Percentiles rank a stretch among this genome's conserved stretches.
Evolutionary conservation across 169 alveolate genomes (phyloP).

Genomic region (Amoebophrya sp.): DNA sequence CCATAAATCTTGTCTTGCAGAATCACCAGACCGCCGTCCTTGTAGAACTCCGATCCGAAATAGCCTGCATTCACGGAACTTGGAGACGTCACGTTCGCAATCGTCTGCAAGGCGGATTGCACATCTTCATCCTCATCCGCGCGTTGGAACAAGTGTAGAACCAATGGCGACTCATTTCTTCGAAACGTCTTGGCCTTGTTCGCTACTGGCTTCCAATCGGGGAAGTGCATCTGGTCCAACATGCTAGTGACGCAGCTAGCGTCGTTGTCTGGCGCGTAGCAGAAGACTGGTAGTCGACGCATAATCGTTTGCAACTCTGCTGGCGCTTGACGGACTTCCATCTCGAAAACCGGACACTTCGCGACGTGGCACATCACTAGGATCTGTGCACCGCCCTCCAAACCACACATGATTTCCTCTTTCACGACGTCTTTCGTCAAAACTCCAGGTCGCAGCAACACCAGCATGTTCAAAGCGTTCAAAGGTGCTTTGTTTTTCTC

Average conservation of each 20-base stretch:
- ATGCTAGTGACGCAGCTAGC: slow-evolving; percentile 23
- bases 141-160: slow-evolving; percentile 47
- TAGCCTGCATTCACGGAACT: slow-evolving; percentile 25
- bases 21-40: slow-evolving; percentile 51
- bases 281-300: slow-evolving; percentile 12
- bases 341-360: neutral
- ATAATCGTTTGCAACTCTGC: neutral
- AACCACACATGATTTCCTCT: neutral
- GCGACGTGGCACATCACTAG: slow-evolving; percentile 17
- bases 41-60: slow-evolving; percentile 39
- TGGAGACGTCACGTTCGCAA: slow-evolving; percentile 31
- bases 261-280: slow-evolving; percentile 22
- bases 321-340: neutral
- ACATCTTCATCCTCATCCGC: slow-evolving; percentile 44
- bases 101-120: slow-evolving; percentile 7
- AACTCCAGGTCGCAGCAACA: neutral
- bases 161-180: slow-evolving; percentile 41
- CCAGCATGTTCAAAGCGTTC: slow-evolving; percentile 21
- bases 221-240: slow-evolving; percentile 30
- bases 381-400: slow-evolving; percentile 22
- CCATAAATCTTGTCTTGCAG: slow-evolving; percentile 47
- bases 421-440: slow-evolving; percentile 20
- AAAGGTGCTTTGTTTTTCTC: neutral
- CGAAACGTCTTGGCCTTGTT: slow-evolving; percentile 43
- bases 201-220: slow-evolving; percentile 35